Evolutionary conservation across 2,329 filamentous ascomycete genomes (phyloP).

Genomic region (Hymenoscyphus repandus): DNA sequence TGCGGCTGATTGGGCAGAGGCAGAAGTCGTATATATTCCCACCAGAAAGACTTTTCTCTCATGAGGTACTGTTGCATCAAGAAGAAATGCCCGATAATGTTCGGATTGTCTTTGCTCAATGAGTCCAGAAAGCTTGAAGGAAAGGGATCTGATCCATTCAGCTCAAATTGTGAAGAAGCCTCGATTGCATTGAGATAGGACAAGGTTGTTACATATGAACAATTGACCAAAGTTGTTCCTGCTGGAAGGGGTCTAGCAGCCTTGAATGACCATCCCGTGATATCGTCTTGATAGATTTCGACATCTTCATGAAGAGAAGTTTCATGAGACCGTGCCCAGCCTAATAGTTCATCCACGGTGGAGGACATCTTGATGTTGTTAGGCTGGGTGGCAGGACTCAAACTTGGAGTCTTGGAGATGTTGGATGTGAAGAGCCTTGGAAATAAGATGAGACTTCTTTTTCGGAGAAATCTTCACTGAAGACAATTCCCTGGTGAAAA

Average conservation of each 20-base stretch:
- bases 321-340: slow-evolving; percentile 44
- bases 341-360: slow-evolving; percentile 36
- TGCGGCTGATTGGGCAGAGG: slow-evolving; percentile 52
- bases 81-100: slow-evolving; percentile 63
- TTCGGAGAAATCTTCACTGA: too few relatives aligned
- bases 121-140: slow-evolving; percentile 44
- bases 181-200: slow-evolving; percentile 54
- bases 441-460: too few relatives aligned
- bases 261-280: slow-evolving; percentile 49
- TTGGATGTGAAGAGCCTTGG: too few relatives aligned
- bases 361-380: not conserved
- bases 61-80: slow-evolving; percentile 62
- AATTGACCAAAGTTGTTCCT: slow-evolving; percentile 40
- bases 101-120: slow-evolving; percentile 39
- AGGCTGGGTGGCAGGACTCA: not conserved
- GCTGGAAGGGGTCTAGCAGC: slow-evolving; percentile 16
- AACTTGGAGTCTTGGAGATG: too few relatives aligned
- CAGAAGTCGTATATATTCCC: slow-evolving; percentile 59
- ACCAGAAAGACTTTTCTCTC: slow-evolving; percentile 57
- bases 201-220: slow-evolving; percentile 48
- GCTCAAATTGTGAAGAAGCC: slow-evolving; percentile 27
- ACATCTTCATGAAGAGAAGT: slow-evolving; percentile 46
- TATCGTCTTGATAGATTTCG: slow-evolving; percentile 46
- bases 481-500: too few relatives aligned
- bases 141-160: slow-evolving; percentile 34